Percentiles rank a stretch among this genome's conserved stretches.
These are phyloP conservation scores for Fusarium nanum DNA, from an alignment of 2,329 filamentous ascomycete species.

Conservation along the genomic window DNA sequence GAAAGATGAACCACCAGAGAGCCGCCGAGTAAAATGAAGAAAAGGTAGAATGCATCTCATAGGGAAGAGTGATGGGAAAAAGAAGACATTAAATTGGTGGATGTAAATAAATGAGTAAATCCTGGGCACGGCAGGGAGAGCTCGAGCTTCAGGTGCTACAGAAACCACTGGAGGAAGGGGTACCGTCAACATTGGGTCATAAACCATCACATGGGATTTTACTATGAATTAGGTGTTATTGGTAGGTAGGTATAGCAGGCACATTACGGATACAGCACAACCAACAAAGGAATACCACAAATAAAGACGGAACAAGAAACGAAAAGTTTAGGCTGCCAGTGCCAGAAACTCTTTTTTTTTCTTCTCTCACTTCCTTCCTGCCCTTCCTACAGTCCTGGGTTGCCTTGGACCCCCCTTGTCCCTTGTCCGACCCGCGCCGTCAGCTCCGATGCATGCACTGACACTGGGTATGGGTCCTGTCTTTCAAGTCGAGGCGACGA, in stretches of 20 bases:
- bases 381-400: slow-evolving; percentile 4
- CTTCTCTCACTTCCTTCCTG: not conserved
- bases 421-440: slow-evolving; percentile 42
- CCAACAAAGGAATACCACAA: slow-evolving; percentile 2
- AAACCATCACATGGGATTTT: not conserved
- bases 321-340: not conserved
- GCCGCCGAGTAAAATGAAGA: not conserved
- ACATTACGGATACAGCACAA: not conserved
- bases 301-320: not conserved
- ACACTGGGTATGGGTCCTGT: slow-evolving; percentile 28
- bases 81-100: not conserved
- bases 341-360: slow-evolving; percentile 11
- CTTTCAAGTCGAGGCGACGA: slow-evolving; percentile 30
- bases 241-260: too few relatives aligned
- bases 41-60: not conserved
- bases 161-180: slow-evolving; percentile 15
- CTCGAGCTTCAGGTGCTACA: slow-evolving; percentile 13
- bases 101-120: slow-evolving; percentile 18
- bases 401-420: slow-evolving; percentile 22
- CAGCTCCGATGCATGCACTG: slow-evolving; percentile 39
- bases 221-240: not conserved
- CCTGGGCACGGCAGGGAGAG: slow-evolving; percentile 1
- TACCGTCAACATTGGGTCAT: slow-evolving; percentile 3
- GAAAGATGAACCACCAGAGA: not conserved
- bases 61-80: slow-evolving; percentile 12